phyloP scores from a whole-genome alignment of 2,329 filamentous ascomycete genomes.

The Fusarium continuum region DNA sequence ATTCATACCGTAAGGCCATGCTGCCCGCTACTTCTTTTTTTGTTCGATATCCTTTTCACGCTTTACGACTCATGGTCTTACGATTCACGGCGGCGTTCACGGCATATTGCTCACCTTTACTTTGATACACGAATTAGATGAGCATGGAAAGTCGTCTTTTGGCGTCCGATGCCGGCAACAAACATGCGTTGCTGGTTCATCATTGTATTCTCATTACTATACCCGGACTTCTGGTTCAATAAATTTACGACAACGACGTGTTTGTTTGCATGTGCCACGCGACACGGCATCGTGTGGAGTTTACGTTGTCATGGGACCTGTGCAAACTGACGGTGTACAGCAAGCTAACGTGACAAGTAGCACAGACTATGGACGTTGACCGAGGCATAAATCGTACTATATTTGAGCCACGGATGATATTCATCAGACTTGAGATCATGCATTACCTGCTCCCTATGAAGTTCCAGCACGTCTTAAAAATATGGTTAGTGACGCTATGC shows the following conservation, averaged over 20 bases:
- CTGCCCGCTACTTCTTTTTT: neutral
- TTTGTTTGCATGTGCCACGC: slow-evolving; percentile 21
- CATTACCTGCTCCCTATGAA: too few relatives aligned
- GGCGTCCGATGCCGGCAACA: slow-evolving; percentile 10
- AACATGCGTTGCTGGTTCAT: neutral
- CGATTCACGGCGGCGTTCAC: slow-evolving; percentile 29
- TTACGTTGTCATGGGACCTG: slow-evolving; percentile 26
- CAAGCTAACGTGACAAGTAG: slow-evolving; percentile 25
- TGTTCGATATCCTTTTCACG: slow-evolving; percentile 4
- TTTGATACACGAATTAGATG: slow-evolving; percentile 18
- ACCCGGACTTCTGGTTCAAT: slow-evolving; percentile 12
- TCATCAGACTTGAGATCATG: neutral
- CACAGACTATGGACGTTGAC: slow-evolving; percentile 4
- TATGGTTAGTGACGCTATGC: too few relatives aligned
- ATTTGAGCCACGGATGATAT: neutral
- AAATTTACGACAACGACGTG: slow-evolving; percentile 1
- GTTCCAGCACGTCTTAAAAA: too few relatives aligned
- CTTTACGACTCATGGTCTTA: slow-evolving; percentile 32
- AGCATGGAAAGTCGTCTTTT: slow-evolving; percentile 9
- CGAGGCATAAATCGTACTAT: neutral
- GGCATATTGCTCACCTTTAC: slow-evolving; percentile 10
- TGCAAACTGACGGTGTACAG: slow-evolving; percentile 32
- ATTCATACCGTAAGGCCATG: neutral
- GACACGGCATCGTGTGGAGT: slow-evolving; percentile 28
- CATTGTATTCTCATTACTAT: slow-evolving; percentile 15